Conservation (phyloP, 768 basidiomycete genomes). For the Tulasnella sp. region DNA sequence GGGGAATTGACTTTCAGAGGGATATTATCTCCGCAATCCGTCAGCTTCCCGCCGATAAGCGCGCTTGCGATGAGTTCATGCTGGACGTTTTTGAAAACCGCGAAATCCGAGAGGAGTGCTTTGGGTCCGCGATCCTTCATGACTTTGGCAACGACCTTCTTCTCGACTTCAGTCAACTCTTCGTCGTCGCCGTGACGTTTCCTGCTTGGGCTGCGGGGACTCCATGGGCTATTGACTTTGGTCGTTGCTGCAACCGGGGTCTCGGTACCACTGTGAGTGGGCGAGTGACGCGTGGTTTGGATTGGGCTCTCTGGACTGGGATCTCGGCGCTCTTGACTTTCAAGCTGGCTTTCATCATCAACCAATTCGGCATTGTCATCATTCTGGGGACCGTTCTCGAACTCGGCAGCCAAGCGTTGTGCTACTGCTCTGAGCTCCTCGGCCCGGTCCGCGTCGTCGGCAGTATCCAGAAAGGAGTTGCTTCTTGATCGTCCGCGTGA, state of each 20-base stretch:
- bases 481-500: background rate
- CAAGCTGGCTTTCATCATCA: background rate
- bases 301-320: background rate
- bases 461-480: background rate
- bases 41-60: conserved; percentile 23
- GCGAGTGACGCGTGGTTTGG: background rate
- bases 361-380: background rate
- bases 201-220: background rate
- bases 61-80: conserved; percentile 25
- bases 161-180: conserved; percentile 12
- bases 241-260: background rate
- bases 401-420: conserved; percentile 18
- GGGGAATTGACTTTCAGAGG: conserved; percentile 23
- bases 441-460: conserved; percentile 17
- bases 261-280: background rate
- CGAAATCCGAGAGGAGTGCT: conserved; percentile 18
- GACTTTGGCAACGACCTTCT: background rate
- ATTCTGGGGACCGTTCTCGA: conserved; percentile 6
- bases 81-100: conserved; percentile 25
- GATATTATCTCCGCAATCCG: conserved; percentile 18
- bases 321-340: background rate
- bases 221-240: conserved; percentile 2
- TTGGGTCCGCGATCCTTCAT: conserved; percentile 15
- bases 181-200: background rate
- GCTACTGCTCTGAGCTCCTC: conserved; percentile 18